Percentiles rank a stretch among this genome's conserved stretches.
These are phyloP conservation scores for Cetradonia linearis DNA, from an alignment of 495 filamentous ascomycete species.

Conservation along the genomic window DNA sequence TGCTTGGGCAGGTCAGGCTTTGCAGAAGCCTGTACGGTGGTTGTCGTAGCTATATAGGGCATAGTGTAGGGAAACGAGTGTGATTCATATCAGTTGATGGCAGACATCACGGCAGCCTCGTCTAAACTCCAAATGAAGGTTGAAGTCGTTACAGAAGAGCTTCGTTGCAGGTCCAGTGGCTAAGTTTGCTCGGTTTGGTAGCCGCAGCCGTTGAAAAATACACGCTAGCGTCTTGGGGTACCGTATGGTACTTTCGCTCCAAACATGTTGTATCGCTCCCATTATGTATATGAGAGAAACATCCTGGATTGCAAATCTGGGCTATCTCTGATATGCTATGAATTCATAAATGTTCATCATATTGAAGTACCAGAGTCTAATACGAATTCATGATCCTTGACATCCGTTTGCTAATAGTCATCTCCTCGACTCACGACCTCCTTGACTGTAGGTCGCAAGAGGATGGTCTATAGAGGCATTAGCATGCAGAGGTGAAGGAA, in stretches of 20 bases:
- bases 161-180: not conserved
- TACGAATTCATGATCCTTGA: not conserved
- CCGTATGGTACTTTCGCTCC: not conserved
- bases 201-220: not conserved
- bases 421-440: slow-evolving; percentile 43
- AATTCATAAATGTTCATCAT: not conserved
- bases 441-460: slow-evolving; percentile 38
- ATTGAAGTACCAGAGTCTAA: not conserved
- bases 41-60: slow-evolving; percentile 7
- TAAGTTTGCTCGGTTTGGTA: not conserved
- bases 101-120: not conserved
- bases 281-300: not conserved
- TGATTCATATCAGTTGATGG: not conserved
- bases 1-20: slow-evolving; percentile 1
- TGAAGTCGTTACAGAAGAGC: not conserved
- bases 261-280: too few species aligned
- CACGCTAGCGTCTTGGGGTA: not conserved
- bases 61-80: not conserved
- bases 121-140: not conserved
- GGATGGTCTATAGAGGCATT: slow-evolving; percentile 32
- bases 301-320: not conserved
- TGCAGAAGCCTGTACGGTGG: slow-evolving; percentile 7
- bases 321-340: not conserved
- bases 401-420: slow-evolving; percentile 33
- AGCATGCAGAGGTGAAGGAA: slow-evolving; percentile 11